phyloP scores from a whole-genome alignment of 1,139 yeast genomes.

The Eremothecium gossypii region DNA sequence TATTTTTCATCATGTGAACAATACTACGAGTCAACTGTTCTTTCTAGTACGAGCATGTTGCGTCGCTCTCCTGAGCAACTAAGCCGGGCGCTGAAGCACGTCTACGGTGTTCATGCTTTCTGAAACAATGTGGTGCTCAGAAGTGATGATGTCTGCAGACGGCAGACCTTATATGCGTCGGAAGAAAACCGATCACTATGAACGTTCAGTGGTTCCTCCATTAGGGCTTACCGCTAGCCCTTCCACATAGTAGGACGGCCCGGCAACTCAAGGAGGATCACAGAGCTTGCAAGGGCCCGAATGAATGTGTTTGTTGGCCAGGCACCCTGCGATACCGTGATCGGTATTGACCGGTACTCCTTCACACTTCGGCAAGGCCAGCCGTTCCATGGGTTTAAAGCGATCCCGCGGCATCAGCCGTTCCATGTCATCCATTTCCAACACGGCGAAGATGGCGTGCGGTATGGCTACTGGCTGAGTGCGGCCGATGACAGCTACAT shows the following conservation, averaged over 20 bases:
- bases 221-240: too few relatives aligned
- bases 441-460: slow-evolving; percentile 12
- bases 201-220: too few relatives aligned
- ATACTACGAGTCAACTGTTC: slow-evolving; percentile 1
- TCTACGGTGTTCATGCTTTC: too few relatives aligned
- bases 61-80: slow-evolving; percentile 10
- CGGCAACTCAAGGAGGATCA: not conserved
- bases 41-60: slow-evolving; percentile 1
- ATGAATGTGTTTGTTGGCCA: slow-evolving; percentile 9
- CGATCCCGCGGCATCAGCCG: slow-evolving; percentile 10
- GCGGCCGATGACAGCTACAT: slow-evolving; percentile 7
- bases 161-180: too few relatives aligned
- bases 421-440: slow-evolving; percentile 25
- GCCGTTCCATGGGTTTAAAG: slow-evolving; percentile 22
- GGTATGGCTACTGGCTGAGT: slow-evolving; percentile 29
- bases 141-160: too few relatives aligned
- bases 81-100: not conserved
- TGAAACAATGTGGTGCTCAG: too few relatives aligned
- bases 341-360: slow-evolving; percentile 24
- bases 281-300: not conserved
- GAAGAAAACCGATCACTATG: too few relatives aligned
- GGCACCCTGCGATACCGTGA: slow-evolving; percentile 13
- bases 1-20: slow-evolving; percentile 32
- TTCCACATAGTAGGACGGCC: not conserved
- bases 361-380: slow-evolving; percentile 18